These are phyloP conservation scores for Chlamydomonas schloesseri DNA, from an alignment of 139 green algal genomes.

Conservation along the genomic window DNA sequence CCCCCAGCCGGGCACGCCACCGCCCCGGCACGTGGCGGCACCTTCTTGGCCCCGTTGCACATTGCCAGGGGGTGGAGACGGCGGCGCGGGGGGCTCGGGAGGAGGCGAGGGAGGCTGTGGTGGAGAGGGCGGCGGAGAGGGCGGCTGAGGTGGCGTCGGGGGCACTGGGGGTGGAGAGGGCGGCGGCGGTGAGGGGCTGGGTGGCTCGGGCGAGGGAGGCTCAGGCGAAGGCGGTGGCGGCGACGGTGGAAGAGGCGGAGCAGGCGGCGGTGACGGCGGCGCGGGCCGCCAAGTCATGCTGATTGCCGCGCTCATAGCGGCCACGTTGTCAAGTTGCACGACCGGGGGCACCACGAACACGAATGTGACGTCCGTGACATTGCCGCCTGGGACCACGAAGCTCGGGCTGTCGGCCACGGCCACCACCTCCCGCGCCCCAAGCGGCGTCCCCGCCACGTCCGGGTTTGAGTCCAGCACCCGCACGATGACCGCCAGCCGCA, in stretches of 20 bases:
- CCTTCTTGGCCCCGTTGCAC: neutral
- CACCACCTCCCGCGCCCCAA: neutral
- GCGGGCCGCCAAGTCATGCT: constrained; percentile 3
- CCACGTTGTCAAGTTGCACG: neutral
- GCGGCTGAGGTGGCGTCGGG: neutral
- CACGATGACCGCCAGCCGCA: constrained; percentile 4
- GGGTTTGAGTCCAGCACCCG: constrained; percentile 10
- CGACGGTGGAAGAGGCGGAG: neutral
- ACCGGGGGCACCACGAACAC: constrained; percentile 3
- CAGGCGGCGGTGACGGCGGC: constrained; percentile 20
- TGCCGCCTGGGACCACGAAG: neutral
- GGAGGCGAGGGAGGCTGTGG: neutral
- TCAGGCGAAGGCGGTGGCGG: neutral
- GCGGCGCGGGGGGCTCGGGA: neutral
- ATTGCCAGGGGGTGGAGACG: neutral
- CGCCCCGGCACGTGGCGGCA: too few species aligned
- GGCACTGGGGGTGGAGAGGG: neutral
- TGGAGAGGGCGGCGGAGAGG: too few species aligned
- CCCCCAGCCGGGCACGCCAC: too few species aligned
- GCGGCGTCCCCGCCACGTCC: constrained; percentile 1
- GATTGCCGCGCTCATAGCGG: neutral
- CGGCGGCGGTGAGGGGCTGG: neutral
- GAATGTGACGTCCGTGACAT: constrained; percentile 18
- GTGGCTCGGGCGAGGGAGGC: neutral
- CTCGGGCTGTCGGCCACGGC: neutral